Evolutionary conservation across 2,329 filamentous ascomycete species (phyloP), one percentile per base, ranked within the genome.

Genomic region (Ascocoryne sarcoides): DNA sequence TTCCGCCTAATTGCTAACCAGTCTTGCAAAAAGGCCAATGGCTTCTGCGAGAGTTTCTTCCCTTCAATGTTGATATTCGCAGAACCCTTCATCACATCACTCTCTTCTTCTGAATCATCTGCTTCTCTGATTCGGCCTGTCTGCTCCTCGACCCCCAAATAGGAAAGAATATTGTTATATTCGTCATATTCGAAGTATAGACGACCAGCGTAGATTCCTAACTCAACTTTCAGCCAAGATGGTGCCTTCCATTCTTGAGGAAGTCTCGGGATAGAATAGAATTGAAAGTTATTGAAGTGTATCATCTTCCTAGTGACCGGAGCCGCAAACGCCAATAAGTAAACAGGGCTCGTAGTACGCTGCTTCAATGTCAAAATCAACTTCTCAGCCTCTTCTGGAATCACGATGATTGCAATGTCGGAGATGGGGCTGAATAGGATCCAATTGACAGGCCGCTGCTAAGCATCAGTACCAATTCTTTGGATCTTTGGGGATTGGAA

Each of bases 231-330:
- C 0, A 83, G 59, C 73, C 73, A 79, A 0, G 42, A 14, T 0
- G 79, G 76, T 0, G 69, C 55, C 2, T 47, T 33, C 60, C 65
- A 69, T 0, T 47, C 36, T 0, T 26, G 1, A 0, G 70, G 65
- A 0, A 77, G 56, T 0, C 55, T 18, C 0, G 79, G 78, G 1
- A 76, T 59, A 0, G 67, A 58, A 48, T 72, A 75, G 51, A 68
- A 82, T 0, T 52, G 50, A 0, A 84, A 58, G 0, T 52, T 47
- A 47, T 77, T 74, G 58, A 83, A 81, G 4, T 67, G 60, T 0
- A 72, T 53, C 78, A 83, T 84, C 1, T 65, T 63, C 20, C 68
- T 65, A 0, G 78, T 80, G 0, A 78, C 65, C 0, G 80, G 75
- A 0, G 78, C 70, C 0, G 77, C 65, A 44, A 84, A 84, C 0